Conservation (phyloP, 169 alveolate species). For the Sarcocystis neurona region DNA sequence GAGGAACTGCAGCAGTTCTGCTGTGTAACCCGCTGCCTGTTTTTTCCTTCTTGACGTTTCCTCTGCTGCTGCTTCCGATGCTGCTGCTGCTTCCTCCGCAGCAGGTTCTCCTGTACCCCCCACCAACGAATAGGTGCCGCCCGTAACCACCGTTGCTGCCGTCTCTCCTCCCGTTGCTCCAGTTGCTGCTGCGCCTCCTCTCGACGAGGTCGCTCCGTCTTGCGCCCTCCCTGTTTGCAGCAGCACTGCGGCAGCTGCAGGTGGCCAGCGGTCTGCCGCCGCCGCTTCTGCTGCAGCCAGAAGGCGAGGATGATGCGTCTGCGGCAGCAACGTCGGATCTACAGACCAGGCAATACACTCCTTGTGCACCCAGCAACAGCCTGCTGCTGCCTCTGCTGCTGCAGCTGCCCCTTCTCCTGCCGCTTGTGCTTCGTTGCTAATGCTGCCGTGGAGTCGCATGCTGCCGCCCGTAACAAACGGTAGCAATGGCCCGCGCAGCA, state of each 20-base stretch:
- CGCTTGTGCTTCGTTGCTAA: too few relatives aligned
- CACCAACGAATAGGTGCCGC: too few relatives aligned
- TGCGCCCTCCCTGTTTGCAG: neutral
- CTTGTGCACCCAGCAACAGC: neutral
- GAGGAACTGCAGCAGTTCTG: neutral
- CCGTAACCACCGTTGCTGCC: too few relatives aligned
- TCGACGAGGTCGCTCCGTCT: neutral
- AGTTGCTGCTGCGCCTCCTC: neutral
- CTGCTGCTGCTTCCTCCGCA: too few relatives aligned
- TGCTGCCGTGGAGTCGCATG: too few relatives aligned
- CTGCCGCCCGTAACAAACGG: too few relatives aligned
- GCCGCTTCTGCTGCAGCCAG: neutral
- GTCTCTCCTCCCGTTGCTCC: neutral
- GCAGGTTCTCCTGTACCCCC: too few relatives aligned
- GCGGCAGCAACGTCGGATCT: conserved; percentile 22
- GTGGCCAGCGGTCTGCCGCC: too few relatives aligned
- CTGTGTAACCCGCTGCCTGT: neutral
- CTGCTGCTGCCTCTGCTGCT: too few relatives aligned
- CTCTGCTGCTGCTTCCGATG: conserved; percentile 30
- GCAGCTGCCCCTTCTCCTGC: too few relatives aligned
- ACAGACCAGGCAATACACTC: conserved; percentile 58
- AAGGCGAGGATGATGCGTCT: neutral
- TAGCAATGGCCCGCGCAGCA: conserved; percentile 20
- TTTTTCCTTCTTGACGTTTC: neutral
- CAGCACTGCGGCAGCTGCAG: neutral